A percentile compares a stretch with the other conserved stretches of the same genome.
phyloP scores from a whole-genome alignment of 2,329 filamentous ascomycete genomes.

The Aspergillus felis region DNA sequence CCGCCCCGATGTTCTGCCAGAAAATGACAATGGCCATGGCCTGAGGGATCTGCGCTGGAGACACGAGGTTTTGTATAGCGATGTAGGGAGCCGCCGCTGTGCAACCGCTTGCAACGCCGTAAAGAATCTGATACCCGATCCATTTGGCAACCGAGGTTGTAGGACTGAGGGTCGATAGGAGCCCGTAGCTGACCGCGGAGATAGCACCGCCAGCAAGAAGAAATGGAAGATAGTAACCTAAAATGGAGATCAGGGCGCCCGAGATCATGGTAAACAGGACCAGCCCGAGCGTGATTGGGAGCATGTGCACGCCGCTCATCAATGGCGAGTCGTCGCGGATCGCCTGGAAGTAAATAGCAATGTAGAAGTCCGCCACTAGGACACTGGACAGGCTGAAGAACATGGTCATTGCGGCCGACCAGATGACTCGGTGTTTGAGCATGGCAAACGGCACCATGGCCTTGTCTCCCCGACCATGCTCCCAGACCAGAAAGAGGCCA shows the following conservation, averaged over 20 bases:
- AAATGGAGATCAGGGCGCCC: background rate
- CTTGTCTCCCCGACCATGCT: slow-evolving; percentile 30
- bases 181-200: slow-evolving; percentile 26
- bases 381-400: slow-evolving; percentile 25
- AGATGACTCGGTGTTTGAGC: slow-evolving; percentile 29
- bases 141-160: slow-evolving; percentile 14
- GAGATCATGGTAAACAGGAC: no score
- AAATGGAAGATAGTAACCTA: slow-evolving; percentile 34
- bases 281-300: slow-evolving; percentile 27
- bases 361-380: slow-evolving; percentile 28
- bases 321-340: slow-evolving; percentile 33
- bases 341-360: slow-evolving; percentile 42
- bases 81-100: slow-evolving; percentile 17
- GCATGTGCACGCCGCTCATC: slow-evolving; percentile 37
- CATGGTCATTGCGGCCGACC: slow-evolving; percentile 20
- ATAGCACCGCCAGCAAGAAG: slow-evolving; percentile 25
- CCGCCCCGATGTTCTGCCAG: slow-evolving; percentile 31
- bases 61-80: slow-evolving; percentile 25
- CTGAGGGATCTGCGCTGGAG: slow-evolving; percentile 19
- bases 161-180: slow-evolving; percentile 27
- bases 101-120: slow-evolving; percentile 16
- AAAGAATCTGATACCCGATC: slow-evolving; percentile 30
- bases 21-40: slow-evolving; percentile 29
- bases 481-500: slow-evolving; percentile 27
- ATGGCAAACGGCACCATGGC: slow-evolving; percentile 38